A percentile compares a stretch with the other conserved stretches of the same genome.
Evolutionary conservation across 805 yeast genomes (phyloP).

Genomic region (Zygotorulaspora florentina): DNA sequence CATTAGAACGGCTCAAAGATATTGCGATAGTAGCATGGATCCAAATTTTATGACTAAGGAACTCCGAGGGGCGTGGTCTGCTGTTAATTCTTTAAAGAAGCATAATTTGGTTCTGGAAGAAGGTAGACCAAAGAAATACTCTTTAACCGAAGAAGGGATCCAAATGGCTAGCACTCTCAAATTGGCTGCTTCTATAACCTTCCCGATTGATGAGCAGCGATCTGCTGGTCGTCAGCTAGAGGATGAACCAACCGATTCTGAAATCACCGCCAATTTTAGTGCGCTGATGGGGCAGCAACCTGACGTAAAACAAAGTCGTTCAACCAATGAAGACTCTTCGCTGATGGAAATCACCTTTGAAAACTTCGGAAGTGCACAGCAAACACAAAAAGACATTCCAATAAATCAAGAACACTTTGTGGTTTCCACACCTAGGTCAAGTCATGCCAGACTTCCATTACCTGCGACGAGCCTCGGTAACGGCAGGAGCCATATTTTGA

Average conservation of each 20-base stretch:
- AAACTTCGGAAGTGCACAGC: slow-evolving; percentile 1
- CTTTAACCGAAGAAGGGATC: slow-evolving; percentile 65
- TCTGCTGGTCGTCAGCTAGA: slow-evolving; percentile 2
- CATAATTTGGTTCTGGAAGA: slow-evolving; percentile 51
- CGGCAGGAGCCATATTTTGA: slow-evolving; percentile 7
- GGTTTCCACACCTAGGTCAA: slow-evolving; percentile 6
- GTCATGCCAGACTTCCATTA: neutral
- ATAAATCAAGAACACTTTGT: slow-evolving; percentile 2
- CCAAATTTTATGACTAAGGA: slow-evolving; percentile 58
- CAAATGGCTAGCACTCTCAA: slow-evolving; percentile 56
- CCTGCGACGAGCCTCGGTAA: neutral
- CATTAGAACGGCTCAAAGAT: slow-evolving; percentile 48
- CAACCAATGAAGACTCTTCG: slow-evolving; percentile 8
- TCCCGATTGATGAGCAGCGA: slow-evolving; percentile 22
- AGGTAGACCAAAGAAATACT: slow-evolving; percentile 59
- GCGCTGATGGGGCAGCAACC: slow-evolving; percentile 10
- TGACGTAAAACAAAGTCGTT: neutral
- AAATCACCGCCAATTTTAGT: slow-evolving; percentile 23
- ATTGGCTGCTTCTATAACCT: slow-evolving; percentile 40
- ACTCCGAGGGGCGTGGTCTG: slow-evolving; percentile 71
- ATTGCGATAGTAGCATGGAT: slow-evolving; percentile 54
- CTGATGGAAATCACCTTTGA: slow-evolving; percentile 22
- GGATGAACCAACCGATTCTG: slow-evolving; percentile 11
- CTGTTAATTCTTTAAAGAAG: slow-evolving; percentile 57
- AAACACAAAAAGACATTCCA: slow-evolving; percentile 1